Evolutionary conservation across 345 rosid species (phyloP), one percentile per base, ranked within the genome.

Genomic region (Moricandia moricandioides): DNA sequence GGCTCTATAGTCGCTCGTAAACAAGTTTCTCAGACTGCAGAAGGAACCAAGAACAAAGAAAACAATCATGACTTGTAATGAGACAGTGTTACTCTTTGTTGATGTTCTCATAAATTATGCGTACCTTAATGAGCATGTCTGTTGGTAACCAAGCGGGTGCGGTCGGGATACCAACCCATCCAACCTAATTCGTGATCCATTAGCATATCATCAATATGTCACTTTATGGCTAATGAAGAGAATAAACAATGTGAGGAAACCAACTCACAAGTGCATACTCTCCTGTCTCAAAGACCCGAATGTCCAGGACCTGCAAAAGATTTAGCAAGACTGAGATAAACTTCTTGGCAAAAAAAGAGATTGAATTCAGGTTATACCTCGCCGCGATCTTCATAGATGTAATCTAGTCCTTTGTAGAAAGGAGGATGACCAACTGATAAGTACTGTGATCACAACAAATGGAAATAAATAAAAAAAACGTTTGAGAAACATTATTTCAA

Each of bases 81-180:
- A 62, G 66, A 7, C 14, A 78, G n/a, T 56, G 37, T 13, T 62
- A 29, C 30, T 43, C 13, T 45, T 11, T 3, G 31, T 61, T 60
- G 10, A 56, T 62, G 39, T 43, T 6, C 4, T 45, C 51, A 45
- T 45, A 47, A 72, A 26, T 4, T 16, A 16, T 67, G 33, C 9
- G 12, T 51, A 91, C 98, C 97, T 86, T 84, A 78, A 91, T 93
- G 58, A 93, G 90, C 96, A 93, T 91, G 29, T 93, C 88, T 12
- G 96, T 89, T 6, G 97, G 98, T 70, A 93, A 85, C 98, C 97
- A 93, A 62, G 97, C 96, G 0, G 98, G 96, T 65, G 97, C 92
- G 7, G 97, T 93, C 1, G 98, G 98, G 40, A 93, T 77, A 26
- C 98, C 98, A 24, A 91, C 96, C 98, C 96, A 93, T 30, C 92